These are phyloP conservation scores for Geotrichum restrictum DNA, from an alignment of 1,139 yeast species.

Conservation along the genomic window DNA sequence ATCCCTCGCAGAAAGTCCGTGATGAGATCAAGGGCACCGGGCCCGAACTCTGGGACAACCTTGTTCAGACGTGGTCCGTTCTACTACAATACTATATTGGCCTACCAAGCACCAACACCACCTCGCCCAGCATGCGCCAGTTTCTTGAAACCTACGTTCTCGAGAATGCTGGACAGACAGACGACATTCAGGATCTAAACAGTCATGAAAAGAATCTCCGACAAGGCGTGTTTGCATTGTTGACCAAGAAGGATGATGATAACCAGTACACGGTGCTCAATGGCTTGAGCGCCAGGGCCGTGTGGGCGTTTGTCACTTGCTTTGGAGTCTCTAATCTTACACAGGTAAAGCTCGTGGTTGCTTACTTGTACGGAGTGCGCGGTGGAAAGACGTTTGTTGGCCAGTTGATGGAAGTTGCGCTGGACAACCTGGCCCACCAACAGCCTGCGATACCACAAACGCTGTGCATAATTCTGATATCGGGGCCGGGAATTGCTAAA, in stretches of 20 bases:
- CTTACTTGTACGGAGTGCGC: conserved; percentile 12
- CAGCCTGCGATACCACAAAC: neutral
- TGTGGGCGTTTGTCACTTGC: conserved; percentile 14
- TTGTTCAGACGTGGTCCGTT: conserved; percentile 18
- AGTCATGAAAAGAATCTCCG: conserved; percentile 11
- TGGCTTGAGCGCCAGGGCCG: conserved; percentile 8
- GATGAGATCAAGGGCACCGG: conserved; percentile 18
- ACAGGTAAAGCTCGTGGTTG: neutral
- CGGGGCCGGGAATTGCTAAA: conserved; percentile 18
- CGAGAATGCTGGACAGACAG: conserved; percentile 1
- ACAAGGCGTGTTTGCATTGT: conserved; percentile 15
- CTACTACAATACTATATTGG: conserved; percentile 12
- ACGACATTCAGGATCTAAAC: neutral
- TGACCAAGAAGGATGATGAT: conserved; percentile 10
- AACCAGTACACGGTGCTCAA: conserved; percentile 13
- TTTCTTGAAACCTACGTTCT: conserved; percentile 20
- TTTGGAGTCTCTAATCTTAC: conserved; percentile 16
- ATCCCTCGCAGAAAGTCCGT: conserved; percentile 13
- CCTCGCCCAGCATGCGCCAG: conserved; percentile 16
- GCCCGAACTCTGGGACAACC: conserved; percentile 19
- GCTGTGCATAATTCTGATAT: conserved; percentile 6
- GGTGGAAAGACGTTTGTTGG: conserved; percentile 21
- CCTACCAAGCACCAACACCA: conserved; percentile 5
- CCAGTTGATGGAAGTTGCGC: conserved; percentile 7
- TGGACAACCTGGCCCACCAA: conserved; percentile 3